A percentile compares a stretch with the other conserved stretches of the same genome.
Evolutionary conservation across 192 early-diverging fungal genomes (phyloP).

Genomic region (Polychytrium aggregatum): DNA sequence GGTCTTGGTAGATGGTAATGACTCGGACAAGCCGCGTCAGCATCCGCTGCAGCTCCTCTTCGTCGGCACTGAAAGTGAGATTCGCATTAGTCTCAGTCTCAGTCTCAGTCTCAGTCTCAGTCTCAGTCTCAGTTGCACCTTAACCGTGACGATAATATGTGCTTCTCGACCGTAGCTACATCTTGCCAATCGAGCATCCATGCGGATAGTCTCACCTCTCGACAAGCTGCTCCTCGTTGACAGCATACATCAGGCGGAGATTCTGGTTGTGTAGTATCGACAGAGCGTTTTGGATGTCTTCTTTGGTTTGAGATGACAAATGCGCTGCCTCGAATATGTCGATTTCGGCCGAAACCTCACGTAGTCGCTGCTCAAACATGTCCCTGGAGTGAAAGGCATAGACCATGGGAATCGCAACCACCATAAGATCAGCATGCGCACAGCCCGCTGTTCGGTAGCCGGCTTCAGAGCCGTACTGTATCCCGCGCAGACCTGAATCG

Average conservation of each 20-base stretch:
- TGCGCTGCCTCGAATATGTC: slow-evolving; percentile 26
- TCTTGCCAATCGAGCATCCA: background rate
- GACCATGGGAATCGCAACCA: no score
- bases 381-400: slow-evolving; percentile 8
- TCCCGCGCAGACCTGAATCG: no score
- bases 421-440: no score
- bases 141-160: no score
- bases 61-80: slow-evolving; percentile 22
- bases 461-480: no score
- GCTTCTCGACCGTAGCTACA: background rate
- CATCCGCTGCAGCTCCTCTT: slow-evolving; percentile 27
- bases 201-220: slow-evolving; percentile 14
- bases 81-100: no score
- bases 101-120: no score
- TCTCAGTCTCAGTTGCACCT: no score
- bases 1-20: slow-evolving; percentile 43
- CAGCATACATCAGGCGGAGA: slow-evolving; percentile 29
- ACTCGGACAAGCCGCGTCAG: slow-evolving; percentile 27
- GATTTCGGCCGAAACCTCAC: slow-evolving; percentile 20
- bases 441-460: no score
- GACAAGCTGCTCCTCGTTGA: slow-evolving; percentile 36
- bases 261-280: slow-evolving; percentile 32
- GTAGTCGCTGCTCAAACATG: slow-evolving; percentile 31
- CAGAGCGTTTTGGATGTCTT: slow-evolving; percentile 26
- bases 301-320: slow-evolving; percentile 18